Evolutionary conservation across 2,329 filamentous ascomycete species (phyloP).

Genomic region (Venturia effusa): DNA sequence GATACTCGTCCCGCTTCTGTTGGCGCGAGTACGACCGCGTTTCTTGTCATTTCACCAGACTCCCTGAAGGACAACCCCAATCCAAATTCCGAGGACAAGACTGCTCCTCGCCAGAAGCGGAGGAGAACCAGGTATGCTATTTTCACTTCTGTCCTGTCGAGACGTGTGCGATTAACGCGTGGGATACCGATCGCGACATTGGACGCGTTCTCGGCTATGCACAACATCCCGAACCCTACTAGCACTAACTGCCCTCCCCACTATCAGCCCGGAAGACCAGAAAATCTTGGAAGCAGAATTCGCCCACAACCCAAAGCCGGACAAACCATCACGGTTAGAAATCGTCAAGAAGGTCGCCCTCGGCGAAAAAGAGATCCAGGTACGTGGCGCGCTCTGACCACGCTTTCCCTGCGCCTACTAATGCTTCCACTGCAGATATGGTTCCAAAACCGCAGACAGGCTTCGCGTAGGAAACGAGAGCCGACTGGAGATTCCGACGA

Average conservation of each 20-base stretch:
- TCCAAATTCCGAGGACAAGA: conserved; percentile 48
- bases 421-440: conserved; percentile 56
- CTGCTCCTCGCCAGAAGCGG: conserved; percentile 49
- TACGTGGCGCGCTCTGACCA: conserved; percentile 35
- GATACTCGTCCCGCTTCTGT: conserved; percentile 4
- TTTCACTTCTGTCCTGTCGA: conserved; percentile 9
- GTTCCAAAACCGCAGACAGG: conserved; percentile 94
- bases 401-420: conserved; percentile 6
- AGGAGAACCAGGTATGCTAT: conserved; percentile 47
- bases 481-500: conserved; percentile 31
- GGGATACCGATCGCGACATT: background rate
- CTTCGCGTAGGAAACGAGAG: conserved; percentile 78
- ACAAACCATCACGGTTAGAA: conserved; percentile 74
- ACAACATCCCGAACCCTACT: background rate
- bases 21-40: conserved; percentile 26
- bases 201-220: conserved; percentile 5
- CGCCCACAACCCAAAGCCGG: conserved; percentile 74
- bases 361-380: conserved; percentile 94
- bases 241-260: background rate
- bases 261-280: conserved; percentile 70
- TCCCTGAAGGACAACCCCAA: conserved; percentile 45
- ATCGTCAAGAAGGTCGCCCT: conserved; percentile 79
- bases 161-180: too few species aligned
- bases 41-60: conserved; percentile 49
- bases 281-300: conserved; percentile 80